These are phyloP conservation scores for Oropetium thomaeum DNA, from an alignment of 176 grass and related monocot genomes.

Conservation along the genomic window DNA sequence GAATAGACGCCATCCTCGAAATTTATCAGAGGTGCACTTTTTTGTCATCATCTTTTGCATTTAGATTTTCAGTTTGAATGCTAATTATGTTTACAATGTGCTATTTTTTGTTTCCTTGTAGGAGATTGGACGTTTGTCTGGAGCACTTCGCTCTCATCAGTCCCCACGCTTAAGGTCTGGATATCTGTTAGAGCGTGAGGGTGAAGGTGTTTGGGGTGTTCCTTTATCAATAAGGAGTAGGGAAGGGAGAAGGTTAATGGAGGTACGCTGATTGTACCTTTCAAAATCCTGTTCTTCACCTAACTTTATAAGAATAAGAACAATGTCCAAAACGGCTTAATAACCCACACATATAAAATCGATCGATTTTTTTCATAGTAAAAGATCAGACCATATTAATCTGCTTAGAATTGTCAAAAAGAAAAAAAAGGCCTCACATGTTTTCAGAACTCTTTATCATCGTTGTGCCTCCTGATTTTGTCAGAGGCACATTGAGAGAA, in stretches of 20 bases:
- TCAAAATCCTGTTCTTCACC: background rate
- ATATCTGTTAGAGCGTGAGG: slow-evolving; percentile 51
- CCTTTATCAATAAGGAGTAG: slow-evolving; percentile 52
- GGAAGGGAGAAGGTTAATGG: slow-evolving; percentile 63
- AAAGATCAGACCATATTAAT: background rate
- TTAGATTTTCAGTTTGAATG: background rate
- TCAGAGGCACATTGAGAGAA: background rate
- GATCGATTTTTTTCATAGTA: background rate
- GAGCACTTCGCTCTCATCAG: slow-evolving; percentile 48
- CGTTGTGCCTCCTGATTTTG: background rate
- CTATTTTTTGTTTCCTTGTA: slow-evolving; percentile 18
- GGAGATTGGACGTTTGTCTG: slow-evolving; percentile 50
- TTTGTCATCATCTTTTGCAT: background rate
- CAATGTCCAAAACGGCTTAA: background rate
- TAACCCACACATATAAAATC: background rate
- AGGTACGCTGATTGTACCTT: slow-evolving; percentile 35
- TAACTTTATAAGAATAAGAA: background rate
- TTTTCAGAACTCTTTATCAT: background rate
- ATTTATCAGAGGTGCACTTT: slow-evolving; percentile 39
- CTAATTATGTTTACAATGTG: background rate
- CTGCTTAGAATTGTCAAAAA: background rate
- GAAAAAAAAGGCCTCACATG: too few species aligned
- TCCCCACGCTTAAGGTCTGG: slow-evolving; percentile 46
- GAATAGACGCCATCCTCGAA: slow-evolving; percentile 40
- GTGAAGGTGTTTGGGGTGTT: slow-evolving; percentile 57